A percentile compares a stretch with the other conserved stretches of the same genome.
Evolutionary conservation across 345 rosid species (phyloP).

Genomic region (Turnera subulata): DNA sequence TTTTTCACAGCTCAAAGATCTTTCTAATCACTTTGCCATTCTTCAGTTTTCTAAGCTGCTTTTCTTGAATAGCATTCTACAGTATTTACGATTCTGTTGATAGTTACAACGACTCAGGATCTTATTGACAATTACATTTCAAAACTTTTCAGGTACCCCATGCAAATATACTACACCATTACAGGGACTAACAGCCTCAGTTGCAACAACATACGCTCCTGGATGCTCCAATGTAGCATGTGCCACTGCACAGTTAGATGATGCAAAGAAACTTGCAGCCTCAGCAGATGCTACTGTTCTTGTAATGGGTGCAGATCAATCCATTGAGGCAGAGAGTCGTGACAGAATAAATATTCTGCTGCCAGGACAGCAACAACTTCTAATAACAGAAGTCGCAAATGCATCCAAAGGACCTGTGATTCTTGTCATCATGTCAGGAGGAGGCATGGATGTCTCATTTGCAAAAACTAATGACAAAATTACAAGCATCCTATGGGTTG

Average conservation of each 20-base stretch:
- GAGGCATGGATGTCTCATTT: conserved; percentile 73
- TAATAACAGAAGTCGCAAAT: conserved; percentile 61
- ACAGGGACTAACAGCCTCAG: conserved; percentile 59
- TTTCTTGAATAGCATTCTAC: too few species aligned
- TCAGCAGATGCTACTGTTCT: conserved; percentile 74
- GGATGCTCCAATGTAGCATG: conserved; percentile 82
- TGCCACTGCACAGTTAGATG: conserved; percentile 50
- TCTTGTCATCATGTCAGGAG: conserved; percentile 95
- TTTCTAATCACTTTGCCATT: too few species aligned
- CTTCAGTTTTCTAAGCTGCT: too few species aligned
- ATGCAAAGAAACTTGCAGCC: conserved; percentile 51
- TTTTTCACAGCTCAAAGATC: too few species aligned
- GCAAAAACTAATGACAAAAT: conserved; percentile 61
- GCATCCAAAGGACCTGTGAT: conserved; percentile 77
- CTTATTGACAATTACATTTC: background rate
- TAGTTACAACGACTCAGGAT: background rate
- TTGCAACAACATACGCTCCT: conserved; percentile 46
- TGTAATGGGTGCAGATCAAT: conserved; percentile 74
- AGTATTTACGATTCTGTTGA: too few species aligned
- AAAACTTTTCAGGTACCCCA: conserved; percentile 52
- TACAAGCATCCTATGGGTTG: conserved; percentile 81
- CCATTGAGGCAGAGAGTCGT: conserved; percentile 60
- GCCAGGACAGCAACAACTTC: conserved; percentile 69
- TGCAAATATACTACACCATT: conserved; percentile 85
- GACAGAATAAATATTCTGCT: conserved; percentile 64